Evolutionary conservation across 139 green algal species (phyloP).

Genomic region (Coelastrella sp.): DNA sequence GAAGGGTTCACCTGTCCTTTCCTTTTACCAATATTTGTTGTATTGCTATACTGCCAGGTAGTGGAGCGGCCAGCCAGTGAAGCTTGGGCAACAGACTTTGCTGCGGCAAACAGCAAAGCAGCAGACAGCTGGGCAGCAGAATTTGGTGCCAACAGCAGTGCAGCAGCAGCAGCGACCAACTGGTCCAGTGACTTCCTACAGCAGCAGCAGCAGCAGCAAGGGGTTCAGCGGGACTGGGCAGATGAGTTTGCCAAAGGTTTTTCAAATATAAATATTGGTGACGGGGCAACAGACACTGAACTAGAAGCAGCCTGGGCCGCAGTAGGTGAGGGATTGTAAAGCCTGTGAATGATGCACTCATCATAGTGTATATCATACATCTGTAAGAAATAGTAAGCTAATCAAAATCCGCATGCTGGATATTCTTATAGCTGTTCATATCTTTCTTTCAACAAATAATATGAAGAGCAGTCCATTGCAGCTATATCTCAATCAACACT

Average conservation of each 20-base stretch:
- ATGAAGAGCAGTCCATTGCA: no score
- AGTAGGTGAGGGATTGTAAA: not conserved
- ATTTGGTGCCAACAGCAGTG: constrained; percentile 41
- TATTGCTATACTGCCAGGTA: constrained; percentile 53
- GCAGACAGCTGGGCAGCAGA: constrained; percentile 55
- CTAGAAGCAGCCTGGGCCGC: constrained; percentile 60
- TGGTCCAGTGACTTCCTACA: constrained; percentile 32
- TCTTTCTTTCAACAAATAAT: no score
- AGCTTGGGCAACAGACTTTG: constrained; percentile 61
- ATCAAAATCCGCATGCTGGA: no score
- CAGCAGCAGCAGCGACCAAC: constrained; percentile 30
- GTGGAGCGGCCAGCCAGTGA: constrained; percentile 65
- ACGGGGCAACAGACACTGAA: constrained; percentile 43
- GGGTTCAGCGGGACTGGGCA: constrained; percentile 61
- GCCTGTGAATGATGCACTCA: no score
- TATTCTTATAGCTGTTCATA: no score
- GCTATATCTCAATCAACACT: no score
- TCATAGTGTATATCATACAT: no score
- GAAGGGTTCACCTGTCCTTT: not conserved
- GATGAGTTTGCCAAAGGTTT: constrained; percentile 75
- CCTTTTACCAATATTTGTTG: not conserved
- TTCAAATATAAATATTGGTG: constrained; percentile 51
- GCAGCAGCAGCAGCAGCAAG: constrained; percentile 7
- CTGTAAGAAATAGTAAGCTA: no score
- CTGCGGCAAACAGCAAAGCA: not conserved